These are phyloP conservation scores for Fusarium sp. DNA, from an alignment of 2,329 filamentous ascomycete genomes.

Conservation along the genomic window DNA sequence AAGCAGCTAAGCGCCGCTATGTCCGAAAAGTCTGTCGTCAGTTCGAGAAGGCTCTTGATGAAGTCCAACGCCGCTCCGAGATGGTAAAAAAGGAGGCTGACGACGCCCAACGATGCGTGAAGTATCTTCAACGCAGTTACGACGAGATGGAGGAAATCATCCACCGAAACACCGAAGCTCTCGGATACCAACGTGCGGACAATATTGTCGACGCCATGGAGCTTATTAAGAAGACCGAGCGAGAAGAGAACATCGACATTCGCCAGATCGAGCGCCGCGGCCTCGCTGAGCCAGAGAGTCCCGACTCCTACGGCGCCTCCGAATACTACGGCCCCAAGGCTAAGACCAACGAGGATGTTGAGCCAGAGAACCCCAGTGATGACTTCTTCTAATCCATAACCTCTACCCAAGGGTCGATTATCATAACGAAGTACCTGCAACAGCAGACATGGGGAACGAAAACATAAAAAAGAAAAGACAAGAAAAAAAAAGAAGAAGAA, in stretches of 20 bases:
- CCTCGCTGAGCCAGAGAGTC: background rate
- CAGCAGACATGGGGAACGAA: background rate
- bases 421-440: background rate
- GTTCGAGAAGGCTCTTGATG: background rate
- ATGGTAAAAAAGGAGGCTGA: conserved; percentile 1
- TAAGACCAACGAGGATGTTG: background rate
- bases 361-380: background rate
- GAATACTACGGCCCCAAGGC: background rate
- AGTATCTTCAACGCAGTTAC: background rate
- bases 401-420: too few species aligned
- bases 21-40: conserved; percentile 7
- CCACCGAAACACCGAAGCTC: background rate
- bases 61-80: background rate
- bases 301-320: background rate
- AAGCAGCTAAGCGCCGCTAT: background rate
- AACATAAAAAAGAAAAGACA: background rate
- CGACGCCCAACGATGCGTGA: background rate
- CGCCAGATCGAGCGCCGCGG: background rate
- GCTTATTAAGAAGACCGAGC: conserved; percentile 7
- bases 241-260: background rate
- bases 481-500: too few species aligned
- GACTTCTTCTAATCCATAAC: conserved; percentile 9
- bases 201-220: background rate
- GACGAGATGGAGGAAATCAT: background rate
- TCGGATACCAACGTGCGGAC: conserved; percentile 6